These are phyloP conservation scores for Xerocomellus amylosporus DNA, from an alignment of 768 basidiomycete species.

Conservation along the genomic window DNA sequence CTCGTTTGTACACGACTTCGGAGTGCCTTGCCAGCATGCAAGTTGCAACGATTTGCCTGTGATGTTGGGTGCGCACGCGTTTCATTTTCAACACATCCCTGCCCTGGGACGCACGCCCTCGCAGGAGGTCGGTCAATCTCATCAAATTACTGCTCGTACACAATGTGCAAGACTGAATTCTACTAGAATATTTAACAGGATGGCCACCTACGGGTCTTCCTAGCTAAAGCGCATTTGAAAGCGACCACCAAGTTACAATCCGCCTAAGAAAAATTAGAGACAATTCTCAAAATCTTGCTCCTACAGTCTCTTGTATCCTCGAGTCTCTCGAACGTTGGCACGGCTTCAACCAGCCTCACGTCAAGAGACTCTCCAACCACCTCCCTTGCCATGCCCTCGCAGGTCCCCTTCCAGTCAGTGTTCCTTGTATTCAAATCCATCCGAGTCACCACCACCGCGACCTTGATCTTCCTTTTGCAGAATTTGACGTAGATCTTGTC, in stretches of 20 bases:
- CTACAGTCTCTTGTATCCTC: conserved; percentile 1
- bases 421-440: background rate
- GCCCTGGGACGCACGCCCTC: no score
- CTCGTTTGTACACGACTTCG: no score
- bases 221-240: background rate
- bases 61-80: no score
- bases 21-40: no score
- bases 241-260: background rate
- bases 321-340: background rate
- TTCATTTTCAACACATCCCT: no score
- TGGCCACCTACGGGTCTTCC: no score
- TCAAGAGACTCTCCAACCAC: conserved; percentile 1
- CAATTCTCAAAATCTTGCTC: background rate
- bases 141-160: no score
- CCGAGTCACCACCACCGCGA: conserved; percentile 17
- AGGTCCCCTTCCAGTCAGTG: background rate
- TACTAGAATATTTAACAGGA: no score
- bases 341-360: conserved; percentile 3
- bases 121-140: no score
- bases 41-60: no score
- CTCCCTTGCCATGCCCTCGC: background rate
- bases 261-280: conserved; percentile 5
- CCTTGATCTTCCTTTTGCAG: conserved; percentile 5
- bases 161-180: no score
- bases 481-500: conserved; percentile 13